Percentiles rank a stretch among this genome's conserved stretches.
phyloP scores from a whole-genome alignment of 495 filamentous ascomycete species.

The Aspergillus panamensis region DNA sequence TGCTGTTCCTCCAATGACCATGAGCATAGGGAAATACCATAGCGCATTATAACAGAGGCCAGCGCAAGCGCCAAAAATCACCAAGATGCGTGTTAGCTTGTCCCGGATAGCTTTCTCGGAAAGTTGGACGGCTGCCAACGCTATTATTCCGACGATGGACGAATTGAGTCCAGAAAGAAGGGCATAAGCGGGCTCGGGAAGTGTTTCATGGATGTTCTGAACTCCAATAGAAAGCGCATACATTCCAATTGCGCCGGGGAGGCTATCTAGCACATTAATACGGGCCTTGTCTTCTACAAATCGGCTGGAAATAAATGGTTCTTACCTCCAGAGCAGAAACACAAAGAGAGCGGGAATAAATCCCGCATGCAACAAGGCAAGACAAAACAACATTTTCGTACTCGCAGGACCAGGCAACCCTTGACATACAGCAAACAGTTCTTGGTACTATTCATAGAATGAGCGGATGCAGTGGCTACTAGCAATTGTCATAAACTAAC shows the following conservation, averaged over 20 bases:
- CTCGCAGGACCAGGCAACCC: slow-evolving; percentile 71
- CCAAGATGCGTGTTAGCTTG: slow-evolving; percentile 60
- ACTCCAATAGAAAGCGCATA: slow-evolving; percentile 68
- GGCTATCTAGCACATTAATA: slow-evolving; percentile 30
- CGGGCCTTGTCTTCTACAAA: too few species aligned
- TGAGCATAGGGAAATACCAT: slow-evolving; percentile 79
- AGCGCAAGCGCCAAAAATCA: slow-evolving; percentile 64
- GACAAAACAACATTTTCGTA: slow-evolving; percentile 78
- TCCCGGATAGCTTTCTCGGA: slow-evolving; percentile 74
- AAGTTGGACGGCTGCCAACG: slow-evolving; percentile 71
- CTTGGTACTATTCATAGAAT: slow-evolving; percentile 59
- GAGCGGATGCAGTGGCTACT: background rate
- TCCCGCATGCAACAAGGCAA: slow-evolving; percentile 64
- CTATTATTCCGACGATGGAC: slow-evolving; percentile 75
- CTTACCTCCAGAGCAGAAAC: slow-evolving; percentile 67
- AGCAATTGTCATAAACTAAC: slow-evolving; percentile 28
- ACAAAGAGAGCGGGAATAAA: slow-evolving; percentile 58
- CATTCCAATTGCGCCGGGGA: slow-evolving; percentile 77
- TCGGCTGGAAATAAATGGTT: too few species aligned
- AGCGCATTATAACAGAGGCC: slow-evolving; percentile 73
- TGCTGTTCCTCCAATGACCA: slow-evolving; percentile 54
- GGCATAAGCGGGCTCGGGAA: slow-evolving; percentile 68
- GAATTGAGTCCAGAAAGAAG: slow-evolving; percentile 76
- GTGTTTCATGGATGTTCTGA: slow-evolving; percentile 52
- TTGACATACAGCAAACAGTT: slow-evolving; percentile 77